phyloP scores from a whole-genome alignment of 805 yeast genomes.

The Nakazawaea wickerhamii region DNA sequence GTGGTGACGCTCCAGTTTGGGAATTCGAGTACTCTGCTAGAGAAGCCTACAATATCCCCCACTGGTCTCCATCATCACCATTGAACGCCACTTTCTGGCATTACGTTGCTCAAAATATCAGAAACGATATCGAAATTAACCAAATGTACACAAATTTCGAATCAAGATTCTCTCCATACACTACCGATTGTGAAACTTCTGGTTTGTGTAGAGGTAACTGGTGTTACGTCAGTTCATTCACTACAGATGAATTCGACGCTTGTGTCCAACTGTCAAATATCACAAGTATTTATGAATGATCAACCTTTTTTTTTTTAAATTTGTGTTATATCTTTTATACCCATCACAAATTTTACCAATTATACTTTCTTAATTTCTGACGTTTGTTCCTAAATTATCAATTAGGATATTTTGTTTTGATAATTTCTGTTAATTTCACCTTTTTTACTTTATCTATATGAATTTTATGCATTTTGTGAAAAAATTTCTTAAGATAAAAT shows the following conservation, averaged over 20 bases:
- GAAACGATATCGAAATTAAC: constrained; percentile 35
- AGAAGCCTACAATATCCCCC: constrained; percentile 43
- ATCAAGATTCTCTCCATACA: constrained; percentile 50
- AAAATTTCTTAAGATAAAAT: too few species aligned
- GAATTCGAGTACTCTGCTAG: constrained; percentile 59
- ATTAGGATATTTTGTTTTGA: too few species aligned
- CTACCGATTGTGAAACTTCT: constrained; percentile 39
- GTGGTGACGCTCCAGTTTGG: constrained; percentile 59
- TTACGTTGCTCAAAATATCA: constrained; percentile 40
- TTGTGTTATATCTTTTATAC: too few species aligned
- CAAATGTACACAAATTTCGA: constrained; percentile 45
- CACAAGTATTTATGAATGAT: background rate
- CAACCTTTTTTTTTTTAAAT: too few species aligned
- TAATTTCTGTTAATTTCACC: too few species aligned
- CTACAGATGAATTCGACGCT: constrained; percentile 25
- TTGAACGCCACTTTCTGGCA: constrained; percentile 71
- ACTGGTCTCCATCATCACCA: constrained; percentile 57
- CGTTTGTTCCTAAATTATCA: too few species aligned
- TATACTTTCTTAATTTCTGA: too few species aligned
- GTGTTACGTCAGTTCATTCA: constrained; percentile 36
- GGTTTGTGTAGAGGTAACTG: constrained; percentile 30
- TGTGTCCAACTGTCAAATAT: constrained; percentile 15
- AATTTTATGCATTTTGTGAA: too few species aligned
- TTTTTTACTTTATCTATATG: too few species aligned
- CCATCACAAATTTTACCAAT: too few species aligned